Percentiles rank a stretch among this genome's conserved stretches.
These are phyloP conservation scores for Lophiotrema nucula DNA, from an alignment of 495 filamentous ascomycete genomes.

Conservation along the genomic window DNA sequence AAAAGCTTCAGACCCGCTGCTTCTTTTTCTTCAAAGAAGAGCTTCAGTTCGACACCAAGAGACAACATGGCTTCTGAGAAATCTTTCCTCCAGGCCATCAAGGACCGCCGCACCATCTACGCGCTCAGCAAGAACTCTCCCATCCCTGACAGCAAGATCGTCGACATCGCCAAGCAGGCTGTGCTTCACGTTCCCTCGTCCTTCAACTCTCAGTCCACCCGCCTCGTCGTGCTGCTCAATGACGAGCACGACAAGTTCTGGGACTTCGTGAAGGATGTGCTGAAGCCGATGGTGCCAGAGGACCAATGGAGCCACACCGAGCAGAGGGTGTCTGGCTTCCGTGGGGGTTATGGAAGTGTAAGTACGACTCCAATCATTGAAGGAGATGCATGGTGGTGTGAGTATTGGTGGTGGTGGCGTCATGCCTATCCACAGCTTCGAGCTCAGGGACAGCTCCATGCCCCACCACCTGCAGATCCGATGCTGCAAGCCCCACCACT, in stretches of 20 bases:
- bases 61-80: constrained; percentile 32
- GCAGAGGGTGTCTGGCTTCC: constrained; percentile 51
- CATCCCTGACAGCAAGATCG: constrained; percentile 53
- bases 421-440: too few relatives aligned
- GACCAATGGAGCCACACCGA: constrained; percentile 53
- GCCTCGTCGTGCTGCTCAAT: constrained; percentile 60
- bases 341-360: constrained; percentile 59
- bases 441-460: neutral
- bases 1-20: constrained; percentile 16
- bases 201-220: constrained; percentile 68
- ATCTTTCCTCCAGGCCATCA: constrained; percentile 53
- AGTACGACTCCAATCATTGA: constrained; percentile 26
- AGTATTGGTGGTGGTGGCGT: neutral
- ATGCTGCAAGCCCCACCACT: constrained; percentile 6
- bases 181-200: constrained; percentile 56
- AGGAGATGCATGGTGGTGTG: neutral
- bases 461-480: too few relatives aligned
- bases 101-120: constrained; percentile 60
- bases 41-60: constrained; percentile 15
- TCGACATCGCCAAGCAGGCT: constrained; percentile 54
- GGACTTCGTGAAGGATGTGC: constrained; percentile 53
- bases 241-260: constrained; percentile 65
- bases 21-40: neutral
- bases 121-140: constrained; percentile 55
- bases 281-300: constrained; percentile 59